Evolutionary conservation across 1,284 basidiomycete species (phyloP).

Genomic region (Leccinum pseudoinsigne): DNA sequence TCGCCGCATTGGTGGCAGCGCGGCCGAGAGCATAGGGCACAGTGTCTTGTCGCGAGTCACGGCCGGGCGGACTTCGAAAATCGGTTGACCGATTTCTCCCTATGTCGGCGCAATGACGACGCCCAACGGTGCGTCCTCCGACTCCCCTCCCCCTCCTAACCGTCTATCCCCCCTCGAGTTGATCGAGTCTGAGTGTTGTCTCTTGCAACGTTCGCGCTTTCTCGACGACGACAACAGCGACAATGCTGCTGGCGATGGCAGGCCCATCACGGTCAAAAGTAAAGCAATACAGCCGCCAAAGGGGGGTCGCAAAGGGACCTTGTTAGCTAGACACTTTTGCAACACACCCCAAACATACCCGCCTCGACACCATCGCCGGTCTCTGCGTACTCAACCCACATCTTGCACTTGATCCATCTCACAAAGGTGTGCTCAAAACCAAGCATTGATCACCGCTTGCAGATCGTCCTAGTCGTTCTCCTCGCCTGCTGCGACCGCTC

Average conservation of each 20-base stretch:
- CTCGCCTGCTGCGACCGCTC: constrained; percentile 48
- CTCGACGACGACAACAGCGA: constrained; percentile 23
- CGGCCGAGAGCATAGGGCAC: too few species aligned
- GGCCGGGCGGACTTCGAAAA: too few species aligned
- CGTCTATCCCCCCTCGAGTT: neutral
- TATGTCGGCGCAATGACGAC: too few species aligned
- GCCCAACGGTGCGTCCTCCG: too few species aligned
- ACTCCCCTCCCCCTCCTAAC: too few species aligned
- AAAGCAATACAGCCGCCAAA: neutral
- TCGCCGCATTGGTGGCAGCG: too few species aligned
- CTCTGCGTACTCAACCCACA: constrained; percentile 71
- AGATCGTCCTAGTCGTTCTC: constrained; percentile 57
- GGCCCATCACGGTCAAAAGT: constrained; percentile 31
- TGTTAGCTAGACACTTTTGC: constrained; percentile 68
- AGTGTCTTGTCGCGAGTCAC: too few species aligned
- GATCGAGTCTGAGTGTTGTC: constrained; percentile 51
- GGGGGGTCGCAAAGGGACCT: constrained; percentile 5
- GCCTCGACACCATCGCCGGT: constrained; percentile 73
- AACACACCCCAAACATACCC: constrained; percentile 47
- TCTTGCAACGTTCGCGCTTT: constrained; percentile 38
- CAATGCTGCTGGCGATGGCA: constrained; percentile 36
- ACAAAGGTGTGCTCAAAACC: constrained; percentile 51
- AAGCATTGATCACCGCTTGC: neutral
- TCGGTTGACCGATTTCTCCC: too few species aligned
- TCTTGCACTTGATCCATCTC: constrained; percentile 62